These are phyloP conservation scores for Aegle marmelos DNA, from an alignment of 345 rosid species.

Conservation along the genomic window DNA sequence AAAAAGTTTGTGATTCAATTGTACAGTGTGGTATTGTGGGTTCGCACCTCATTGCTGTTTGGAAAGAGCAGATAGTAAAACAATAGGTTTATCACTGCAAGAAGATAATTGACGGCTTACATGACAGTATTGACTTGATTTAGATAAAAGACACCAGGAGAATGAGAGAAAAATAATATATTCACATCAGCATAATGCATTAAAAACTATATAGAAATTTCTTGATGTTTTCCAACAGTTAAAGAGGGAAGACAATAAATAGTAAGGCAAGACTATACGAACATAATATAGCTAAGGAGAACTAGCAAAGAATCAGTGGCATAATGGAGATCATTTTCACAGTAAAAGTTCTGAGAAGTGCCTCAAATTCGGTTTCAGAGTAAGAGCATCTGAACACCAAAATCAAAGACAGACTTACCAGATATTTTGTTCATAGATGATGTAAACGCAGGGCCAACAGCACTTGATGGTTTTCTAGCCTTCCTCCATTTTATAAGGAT, in stretches of 20 bases:
- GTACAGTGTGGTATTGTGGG: neutral
- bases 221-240: neutral
- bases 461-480: slow-evolving; percentile 78
- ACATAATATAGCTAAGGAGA: neutral
- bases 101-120: neutral
- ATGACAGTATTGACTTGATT: neutral
- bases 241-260: neutral
- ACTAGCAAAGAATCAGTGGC: neutral
- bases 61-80: neutral
- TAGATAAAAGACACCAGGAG: neutral
- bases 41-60: neutral
- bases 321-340: neutral
- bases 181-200: neutral
- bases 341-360: neutral
- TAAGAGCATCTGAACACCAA: slow-evolving; percentile 14
- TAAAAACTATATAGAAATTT: neutral
- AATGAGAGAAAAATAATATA: neutral
- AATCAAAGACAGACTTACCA: slow-evolving; percentile 40
- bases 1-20: neutral
- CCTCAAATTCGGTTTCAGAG: neutral
- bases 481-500: slow-evolving; percentile 73
- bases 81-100: neutral
- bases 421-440: slow-evolving; percentile 80
- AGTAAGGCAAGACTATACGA: neutral
- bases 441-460: slow-evolving; percentile 72